A percentile compares a stretch with the other conserved stretches of the same genome.
These are phyloP conservation scores for Silene conica DNA, from an alignment of 148 eudicot genomes.

Conservation along the genomic window DNA sequence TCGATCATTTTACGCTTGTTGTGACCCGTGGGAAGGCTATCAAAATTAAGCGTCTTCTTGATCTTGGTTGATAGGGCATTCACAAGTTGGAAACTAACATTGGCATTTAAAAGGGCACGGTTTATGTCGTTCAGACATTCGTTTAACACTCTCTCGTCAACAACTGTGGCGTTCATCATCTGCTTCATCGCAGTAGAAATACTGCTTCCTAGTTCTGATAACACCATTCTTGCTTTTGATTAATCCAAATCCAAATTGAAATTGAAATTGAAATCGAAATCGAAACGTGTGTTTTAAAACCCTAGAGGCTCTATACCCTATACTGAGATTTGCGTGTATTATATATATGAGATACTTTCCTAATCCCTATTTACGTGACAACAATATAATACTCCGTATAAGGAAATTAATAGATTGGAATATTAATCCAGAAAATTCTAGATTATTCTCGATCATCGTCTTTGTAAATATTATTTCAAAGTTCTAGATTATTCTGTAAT, in stretches of 20 bases:
- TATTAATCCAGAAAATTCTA: too few species aligned
- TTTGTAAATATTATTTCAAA: too few species aligned
- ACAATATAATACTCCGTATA: too few species aligned
- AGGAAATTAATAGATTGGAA: too few species aligned
- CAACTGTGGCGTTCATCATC: conserved; percentile 92
- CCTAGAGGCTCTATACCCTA: too few species aligned
- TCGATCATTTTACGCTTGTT: conserved; percentile 84
- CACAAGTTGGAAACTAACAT: conserved; percentile 72
- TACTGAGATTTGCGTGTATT: too few species aligned
- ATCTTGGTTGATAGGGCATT: conserved; percentile 68
- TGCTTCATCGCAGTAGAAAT: conserved; percentile 85
- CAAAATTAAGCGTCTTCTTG: conserved; percentile 83
- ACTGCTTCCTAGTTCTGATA: conserved; percentile 74
- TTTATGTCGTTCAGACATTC: conserved; percentile 85
- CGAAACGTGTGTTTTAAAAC: too few species aligned
- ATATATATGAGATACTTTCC: too few species aligned
- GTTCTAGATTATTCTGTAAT: too few species aligned
- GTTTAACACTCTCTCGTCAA: conserved; percentile 69
- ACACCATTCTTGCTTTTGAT: conserved; percentile 51
- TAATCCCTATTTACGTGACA: too few species aligned
- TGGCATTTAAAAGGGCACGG: conserved; percentile 71
- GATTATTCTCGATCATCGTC: too few species aligned
- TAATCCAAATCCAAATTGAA: not conserved
- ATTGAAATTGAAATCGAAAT: too few species aligned
- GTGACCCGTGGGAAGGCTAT: conserved; percentile 85